These are phyloP conservation scores for Sarocladium strictum DNA, from an alignment of 2,329 filamentous ascomycete species.

Conservation along the genomic window DNA sequence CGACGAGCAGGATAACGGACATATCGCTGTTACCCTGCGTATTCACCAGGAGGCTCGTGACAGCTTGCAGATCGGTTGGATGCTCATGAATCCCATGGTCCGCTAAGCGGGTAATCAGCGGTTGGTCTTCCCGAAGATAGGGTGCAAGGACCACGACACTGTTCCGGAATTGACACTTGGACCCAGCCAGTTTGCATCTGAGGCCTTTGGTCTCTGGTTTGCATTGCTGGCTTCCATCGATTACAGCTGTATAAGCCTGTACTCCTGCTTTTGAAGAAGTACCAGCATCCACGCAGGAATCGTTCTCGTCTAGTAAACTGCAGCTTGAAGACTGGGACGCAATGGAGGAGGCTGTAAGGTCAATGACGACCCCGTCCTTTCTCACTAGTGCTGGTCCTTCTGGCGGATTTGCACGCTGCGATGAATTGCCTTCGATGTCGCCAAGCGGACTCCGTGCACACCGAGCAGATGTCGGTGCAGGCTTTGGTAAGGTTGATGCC, in stretches of 20 bases:
- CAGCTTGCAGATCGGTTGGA: neutral
- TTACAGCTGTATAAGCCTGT: neutral
- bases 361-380: constrained; percentile 9
- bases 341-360: constrained; percentile 13
- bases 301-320: too few species aligned
- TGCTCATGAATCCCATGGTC: neutral
- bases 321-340: neutral
- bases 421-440: constrained; percentile 19
- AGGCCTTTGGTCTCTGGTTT: neutral
- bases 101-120: neutral
- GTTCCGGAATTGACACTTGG: constrained; percentile 31
- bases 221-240: neutral
- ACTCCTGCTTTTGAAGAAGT: neutral
- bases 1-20: constrained; percentile 34
- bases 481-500: too few species aligned
- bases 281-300: too few species aligned
- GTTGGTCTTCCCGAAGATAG: constrained; percentile 23
- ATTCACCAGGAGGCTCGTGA: neutral
- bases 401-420: constrained; percentile 6
- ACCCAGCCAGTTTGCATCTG: constrained; percentile 26
- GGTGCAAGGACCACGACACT: constrained; percentile 35
- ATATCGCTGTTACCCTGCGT: neutral
- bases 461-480: too few species aligned
- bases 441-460: constrained; percentile 17
- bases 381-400: neutral